Evolutionary conservation across 164 flowering plant genomes (phyloP).

Genomic region (Umbellularia californica): DNA sequence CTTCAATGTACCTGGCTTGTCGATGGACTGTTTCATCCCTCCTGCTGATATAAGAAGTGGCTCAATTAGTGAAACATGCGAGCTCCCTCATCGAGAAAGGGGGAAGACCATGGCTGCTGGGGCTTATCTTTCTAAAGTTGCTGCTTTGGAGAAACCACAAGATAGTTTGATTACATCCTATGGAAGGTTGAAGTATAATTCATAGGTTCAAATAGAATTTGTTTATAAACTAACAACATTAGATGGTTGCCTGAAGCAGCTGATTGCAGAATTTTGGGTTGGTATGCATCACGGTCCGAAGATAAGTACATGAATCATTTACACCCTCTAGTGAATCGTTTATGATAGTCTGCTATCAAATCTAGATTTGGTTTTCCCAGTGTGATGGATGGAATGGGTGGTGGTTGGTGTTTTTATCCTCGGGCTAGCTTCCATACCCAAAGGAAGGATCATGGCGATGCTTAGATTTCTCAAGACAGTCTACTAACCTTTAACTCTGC

Average conservation of each 20-base stretch:
- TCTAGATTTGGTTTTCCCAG: background rate
- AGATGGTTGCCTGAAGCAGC: slow-evolving; percentile 7
- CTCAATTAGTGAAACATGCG: slow-evolving; percentile 6
- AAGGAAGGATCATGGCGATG: slow-evolving; percentile 4
- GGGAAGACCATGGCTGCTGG: slow-evolving; percentile 2
- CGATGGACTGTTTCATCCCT: slow-evolving; percentile 59
- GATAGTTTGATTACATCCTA: slow-evolving; percentile 7
- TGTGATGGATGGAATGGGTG: background rate
- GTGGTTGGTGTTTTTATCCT: slow-evolving; percentile 8
- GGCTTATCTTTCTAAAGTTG: slow-evolving; percentile 13
- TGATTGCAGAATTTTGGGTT: slow-evolving; percentile 10
- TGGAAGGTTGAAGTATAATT: slow-evolving; percentile 16
- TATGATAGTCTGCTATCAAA: background rate
- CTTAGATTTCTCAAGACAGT: slow-evolving; percentile 1
- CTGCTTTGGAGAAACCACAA: slow-evolving; percentile 11
- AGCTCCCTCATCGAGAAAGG: slow-evolving; percentile 10
- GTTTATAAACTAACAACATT: slow-evolving; percentile 9
- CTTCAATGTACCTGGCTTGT: slow-evolving; percentile 55
- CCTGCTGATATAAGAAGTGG: slow-evolving; percentile 51
- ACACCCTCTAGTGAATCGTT: background rate
- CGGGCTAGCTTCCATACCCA: slow-evolving; percentile 8
- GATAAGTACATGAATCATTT: background rate
- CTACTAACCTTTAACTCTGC: slow-evolving; percentile 6
- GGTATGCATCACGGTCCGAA: background rate
- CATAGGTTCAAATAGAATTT: background rate